These are phyloP conservation scores for Xylaria sp. DNA, from an alignment of 2,329 filamentous ascomycete species.

Conservation along the genomic window DNA sequence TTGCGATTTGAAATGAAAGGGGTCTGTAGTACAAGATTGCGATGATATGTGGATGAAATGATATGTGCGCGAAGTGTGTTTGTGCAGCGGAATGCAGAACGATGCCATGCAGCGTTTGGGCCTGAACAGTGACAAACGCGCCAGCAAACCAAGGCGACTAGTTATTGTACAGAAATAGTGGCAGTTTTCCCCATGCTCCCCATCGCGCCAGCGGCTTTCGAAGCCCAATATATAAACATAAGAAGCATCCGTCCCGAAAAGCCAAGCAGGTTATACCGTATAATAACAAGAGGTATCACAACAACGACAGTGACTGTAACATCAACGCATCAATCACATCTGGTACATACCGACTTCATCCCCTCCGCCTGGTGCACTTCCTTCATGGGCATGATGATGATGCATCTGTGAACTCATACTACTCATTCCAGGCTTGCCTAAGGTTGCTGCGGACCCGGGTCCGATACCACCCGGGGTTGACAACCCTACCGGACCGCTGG, in stretches of 20 bases:
- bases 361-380: constrained; percentile 72
- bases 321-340: constrained; percentile 75
- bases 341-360: constrained; percentile 99
- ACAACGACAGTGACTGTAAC: constrained; percentile 52
- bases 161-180: constrained; percentile 68
- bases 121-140: constrained; percentile 51
- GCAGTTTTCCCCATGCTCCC: constrained; percentile 54
- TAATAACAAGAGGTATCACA: constrained; percentile 54
- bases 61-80: constrained; percentile 53
- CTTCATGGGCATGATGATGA: constrained; percentile 81
- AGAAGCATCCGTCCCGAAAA: constrained; percentile 48
- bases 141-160: constrained; percentile 56
- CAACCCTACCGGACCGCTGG: constrained; percentile 73
- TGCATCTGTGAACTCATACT: constrained; percentile 76
- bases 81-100: constrained; percentile 53
- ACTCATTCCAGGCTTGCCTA: constrained; percentile 74
- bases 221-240: constrained; percentile 53
- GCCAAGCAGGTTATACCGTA: constrained; percentile 49
- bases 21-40: constrained; percentile 50
- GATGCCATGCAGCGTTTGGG: constrained; percentile 53
- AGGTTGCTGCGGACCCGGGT: constrained; percentile 62
- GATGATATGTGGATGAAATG: constrained; percentile 50
- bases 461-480: constrained; percentile 72
- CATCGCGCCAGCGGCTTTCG: constrained; percentile 52
- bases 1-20: constrained; percentile 47